Percentiles rank a stretch among this genome's conserved stretches.
Conservation (phyloP, 495 filamentous ascomycete species). For the Wilcoxina mikolae region DNA sequence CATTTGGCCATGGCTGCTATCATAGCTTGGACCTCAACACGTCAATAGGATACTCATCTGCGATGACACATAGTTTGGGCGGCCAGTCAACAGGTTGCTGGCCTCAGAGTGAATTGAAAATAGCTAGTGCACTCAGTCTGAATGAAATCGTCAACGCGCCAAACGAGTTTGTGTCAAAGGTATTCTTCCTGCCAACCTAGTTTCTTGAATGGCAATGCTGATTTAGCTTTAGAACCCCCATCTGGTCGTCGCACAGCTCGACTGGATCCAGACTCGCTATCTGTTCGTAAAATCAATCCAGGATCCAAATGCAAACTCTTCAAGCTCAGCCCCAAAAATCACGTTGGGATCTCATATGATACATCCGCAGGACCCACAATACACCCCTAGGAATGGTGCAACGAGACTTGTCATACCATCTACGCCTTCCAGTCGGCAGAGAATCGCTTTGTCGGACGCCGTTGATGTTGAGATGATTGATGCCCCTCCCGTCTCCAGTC, state of each 20-base stretch:
- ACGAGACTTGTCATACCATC: conserved; percentile 37
- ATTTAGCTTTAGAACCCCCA: conserved; percentile 32
- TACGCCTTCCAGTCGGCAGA: conserved; percentile 31
- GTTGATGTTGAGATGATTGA: neutral
- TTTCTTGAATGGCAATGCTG: neutral
- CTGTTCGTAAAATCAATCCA: conserved; percentile 45
- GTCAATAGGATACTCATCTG: conserved; percentile 48
- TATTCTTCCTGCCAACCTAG: too few relatives aligned
- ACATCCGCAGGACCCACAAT: conserved; percentile 42
- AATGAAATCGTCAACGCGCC: conserved; percentile 80
- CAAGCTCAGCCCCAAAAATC: neutral
- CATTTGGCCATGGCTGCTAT: conserved; percentile 71
- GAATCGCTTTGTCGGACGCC: neutral
- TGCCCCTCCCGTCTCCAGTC: neutral
- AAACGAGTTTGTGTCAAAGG: conserved; percentile 39
- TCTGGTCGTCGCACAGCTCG: conserved; percentile 58
- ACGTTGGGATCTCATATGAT: neutral
- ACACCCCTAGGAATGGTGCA: conserved; percentile 32
- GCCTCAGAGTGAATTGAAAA: conserved; percentile 48
- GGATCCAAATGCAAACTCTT: neutral
- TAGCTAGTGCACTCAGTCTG: conserved; percentile 50
- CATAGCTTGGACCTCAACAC: conserved; percentile 44
- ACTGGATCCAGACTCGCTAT: conserved; percentile 89
- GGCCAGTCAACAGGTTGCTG: too few relatives aligned
- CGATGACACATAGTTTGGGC: neutral